These are phyloP conservation scores for Drosera spatulata DNA, from an alignment of 179 eudicot species.

Conservation along the genomic window DNA sequence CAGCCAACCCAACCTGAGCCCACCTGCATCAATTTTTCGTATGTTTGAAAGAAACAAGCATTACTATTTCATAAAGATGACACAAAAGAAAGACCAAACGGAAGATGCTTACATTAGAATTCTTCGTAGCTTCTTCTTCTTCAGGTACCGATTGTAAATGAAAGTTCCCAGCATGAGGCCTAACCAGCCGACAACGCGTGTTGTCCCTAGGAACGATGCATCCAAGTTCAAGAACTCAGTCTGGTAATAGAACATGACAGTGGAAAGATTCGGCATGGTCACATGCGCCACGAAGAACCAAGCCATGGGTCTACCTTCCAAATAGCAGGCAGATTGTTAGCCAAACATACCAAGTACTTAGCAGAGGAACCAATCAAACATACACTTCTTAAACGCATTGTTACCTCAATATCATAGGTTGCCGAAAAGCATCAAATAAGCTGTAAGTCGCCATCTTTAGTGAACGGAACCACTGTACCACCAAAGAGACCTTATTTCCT, in stretches of 20 bases:
- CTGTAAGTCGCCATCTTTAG: constrained; percentile 54
- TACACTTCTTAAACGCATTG: background rate
- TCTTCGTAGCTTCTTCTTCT: constrained; percentile 55
- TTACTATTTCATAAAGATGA: background rate
- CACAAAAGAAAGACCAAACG: background rate
- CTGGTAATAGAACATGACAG: constrained; percentile 90
- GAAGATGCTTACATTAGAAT: constrained; percentile 60
- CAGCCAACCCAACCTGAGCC: constrained; percentile 61
- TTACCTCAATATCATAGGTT: constrained; percentile 84
- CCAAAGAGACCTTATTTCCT: constrained; percentile 29
- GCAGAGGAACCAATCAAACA: too few relatives aligned
- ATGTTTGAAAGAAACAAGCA: background rate
- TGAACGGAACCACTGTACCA: constrained; percentile 38
- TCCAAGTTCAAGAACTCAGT: constrained; percentile 72
- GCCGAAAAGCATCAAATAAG: constrained; percentile 63
- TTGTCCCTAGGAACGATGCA: constrained; percentile 82
- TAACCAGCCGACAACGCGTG: constrained; percentile 86
- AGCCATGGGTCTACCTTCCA: constrained; percentile 85
- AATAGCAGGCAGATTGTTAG: constrained; percentile 17
- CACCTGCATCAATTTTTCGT: constrained; percentile 39
- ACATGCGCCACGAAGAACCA: constrained; percentile 93
- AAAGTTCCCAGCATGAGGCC: constrained; percentile 94
- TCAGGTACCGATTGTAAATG: constrained; percentile 64
- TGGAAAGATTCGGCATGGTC: constrained; percentile 79
- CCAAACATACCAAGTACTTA: background rate